A percentile compares a stretch with the other conserved stretches of the same genome.
Conservation (phyloP, 1,139 yeast species). For the Saccharomyces pastorianus region DNA sequence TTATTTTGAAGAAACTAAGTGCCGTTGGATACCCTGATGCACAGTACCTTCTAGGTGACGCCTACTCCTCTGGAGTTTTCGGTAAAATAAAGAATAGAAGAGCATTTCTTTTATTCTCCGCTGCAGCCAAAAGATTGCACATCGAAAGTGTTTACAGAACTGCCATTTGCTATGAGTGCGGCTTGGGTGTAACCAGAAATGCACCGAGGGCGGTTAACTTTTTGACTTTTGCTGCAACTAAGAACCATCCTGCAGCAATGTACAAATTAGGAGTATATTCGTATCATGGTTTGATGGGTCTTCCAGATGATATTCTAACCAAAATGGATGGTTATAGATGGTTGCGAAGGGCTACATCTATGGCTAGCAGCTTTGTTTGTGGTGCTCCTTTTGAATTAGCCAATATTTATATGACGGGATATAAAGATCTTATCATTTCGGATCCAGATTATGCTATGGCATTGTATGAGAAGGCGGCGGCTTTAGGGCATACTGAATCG, state of each 20-base stretch:
- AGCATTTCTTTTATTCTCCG: constrained; percentile 66
- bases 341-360: constrained; percentile 75
- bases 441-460: constrained; percentile 77
- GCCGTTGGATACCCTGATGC: constrained; percentile 85
- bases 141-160: constrained; percentile 86
- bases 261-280: constrained; percentile 79
- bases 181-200: constrained; percentile 70
- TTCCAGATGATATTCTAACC: constrained; percentile 53
- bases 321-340: constrained; percentile 83
- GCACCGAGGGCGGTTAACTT: constrained; percentile 76
- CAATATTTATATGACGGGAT: constrained; percentile 71
- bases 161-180: constrained; percentile 52
- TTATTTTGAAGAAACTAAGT: constrained; percentile 60
- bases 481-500: constrained; percentile 72
- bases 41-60: constrained; percentile 83
- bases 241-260: constrained; percentile 91
- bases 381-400: constrained; percentile 90
- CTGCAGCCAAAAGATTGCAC: constrained; percentile 91
- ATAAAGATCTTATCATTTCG: constrained; percentile 70
- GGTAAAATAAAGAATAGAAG: constrained; percentile 76
- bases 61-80: constrained; percentile 75
- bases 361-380: constrained; percentile 71
- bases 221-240: constrained; percentile 74
- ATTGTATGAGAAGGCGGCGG: constrained; percentile 77
- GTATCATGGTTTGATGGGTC: constrained; percentile 74